Conservation (phyloP, 78 protist genomes). For the Dictyostelium citrinum region DNA sequence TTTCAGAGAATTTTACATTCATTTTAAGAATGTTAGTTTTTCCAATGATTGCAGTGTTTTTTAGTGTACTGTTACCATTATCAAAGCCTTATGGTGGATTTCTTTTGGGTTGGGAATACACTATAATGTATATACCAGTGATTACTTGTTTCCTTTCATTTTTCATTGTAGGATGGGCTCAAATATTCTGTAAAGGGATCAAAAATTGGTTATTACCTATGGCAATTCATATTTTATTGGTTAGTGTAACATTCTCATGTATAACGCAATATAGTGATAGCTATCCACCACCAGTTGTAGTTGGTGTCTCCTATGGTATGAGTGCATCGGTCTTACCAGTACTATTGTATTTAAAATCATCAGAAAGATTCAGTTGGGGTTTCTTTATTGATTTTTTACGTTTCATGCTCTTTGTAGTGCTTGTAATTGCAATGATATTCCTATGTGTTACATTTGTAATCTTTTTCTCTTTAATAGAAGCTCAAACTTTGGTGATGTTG, state of each 20-base stretch:
- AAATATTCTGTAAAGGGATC: not conserved
- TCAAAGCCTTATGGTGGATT: conserved; percentile 1
- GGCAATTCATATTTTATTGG: not conserved
- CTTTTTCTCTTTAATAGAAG: not conserved
- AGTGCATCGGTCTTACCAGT: not conserved
- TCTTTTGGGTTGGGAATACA: conserved; percentile 17
- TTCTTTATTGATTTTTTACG: not conserved
- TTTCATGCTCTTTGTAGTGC: not conserved
- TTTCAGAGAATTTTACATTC: not conserved
- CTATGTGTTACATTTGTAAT: conserved; percentile 36
- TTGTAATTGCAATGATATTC: not conserved
- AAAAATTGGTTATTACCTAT: not conserved
- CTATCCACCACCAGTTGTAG: conserved; percentile 16
- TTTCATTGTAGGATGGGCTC: conserved; percentile 36
- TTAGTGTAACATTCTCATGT: conserved; percentile 9
- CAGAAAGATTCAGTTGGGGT: not conserved
- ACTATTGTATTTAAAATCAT: conserved; percentile 11
- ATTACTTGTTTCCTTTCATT: conserved; percentile 4
- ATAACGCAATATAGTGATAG: not conserved
- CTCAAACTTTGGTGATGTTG: not conserved
- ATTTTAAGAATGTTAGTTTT: not conserved
- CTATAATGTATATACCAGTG: conserved; percentile 37
- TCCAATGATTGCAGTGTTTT: conserved; percentile 38
- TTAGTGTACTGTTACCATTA: conserved; percentile 17
- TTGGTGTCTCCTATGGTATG: not conserved